These are phyloP conservation scores for Phytopythium ostracodes DNA, from an alignment of 352 stramenopile species.

Conservation along the genomic window DNA sequence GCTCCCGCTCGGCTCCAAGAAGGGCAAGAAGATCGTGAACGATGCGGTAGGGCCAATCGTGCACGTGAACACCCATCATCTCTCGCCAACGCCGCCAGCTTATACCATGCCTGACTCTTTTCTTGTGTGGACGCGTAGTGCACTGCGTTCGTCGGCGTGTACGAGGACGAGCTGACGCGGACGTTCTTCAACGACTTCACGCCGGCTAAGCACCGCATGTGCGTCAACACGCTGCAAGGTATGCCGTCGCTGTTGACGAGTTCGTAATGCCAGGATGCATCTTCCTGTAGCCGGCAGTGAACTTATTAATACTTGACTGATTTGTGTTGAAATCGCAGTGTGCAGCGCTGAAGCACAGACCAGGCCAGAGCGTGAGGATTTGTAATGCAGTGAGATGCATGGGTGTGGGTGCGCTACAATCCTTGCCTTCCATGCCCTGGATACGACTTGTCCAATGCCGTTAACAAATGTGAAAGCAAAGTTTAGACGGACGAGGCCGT, in stretches of 20 bases:
- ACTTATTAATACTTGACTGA: background rate
- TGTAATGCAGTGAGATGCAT: no score
- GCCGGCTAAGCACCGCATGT: slow-evolving; percentile 60
- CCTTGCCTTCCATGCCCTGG: background rate
- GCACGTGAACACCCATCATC: no score
- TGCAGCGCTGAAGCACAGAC: background rate
- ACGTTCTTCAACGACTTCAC: slow-evolving; percentile 78
- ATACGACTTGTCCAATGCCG: background rate
- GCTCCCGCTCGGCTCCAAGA: slow-evolving; percentile 31
- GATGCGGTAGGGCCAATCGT: slow-evolving; percentile 32
- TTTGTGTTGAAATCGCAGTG: background rate
- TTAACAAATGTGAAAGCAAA: background rate
- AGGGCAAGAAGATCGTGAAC: slow-evolving; percentile 54
- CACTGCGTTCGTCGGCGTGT: slow-evolving; percentile 70
- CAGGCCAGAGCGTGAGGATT: background rate
- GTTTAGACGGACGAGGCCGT: background rate
- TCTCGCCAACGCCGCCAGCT: background rate
- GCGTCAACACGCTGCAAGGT: slow-evolving; percentile 45
- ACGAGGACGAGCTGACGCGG: slow-evolving; percentile 75
- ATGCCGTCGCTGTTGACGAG: background rate
- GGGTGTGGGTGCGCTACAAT: no score
- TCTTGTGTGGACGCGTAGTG: slow-evolving; percentile 30
- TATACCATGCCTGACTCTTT: background rate
- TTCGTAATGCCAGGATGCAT: background rate
- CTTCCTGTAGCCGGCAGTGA: background rate